Base-by-base conservation (phyloP, 495 filamentous ascomycete genomes). In the Acidomyces sp. region DNA sequence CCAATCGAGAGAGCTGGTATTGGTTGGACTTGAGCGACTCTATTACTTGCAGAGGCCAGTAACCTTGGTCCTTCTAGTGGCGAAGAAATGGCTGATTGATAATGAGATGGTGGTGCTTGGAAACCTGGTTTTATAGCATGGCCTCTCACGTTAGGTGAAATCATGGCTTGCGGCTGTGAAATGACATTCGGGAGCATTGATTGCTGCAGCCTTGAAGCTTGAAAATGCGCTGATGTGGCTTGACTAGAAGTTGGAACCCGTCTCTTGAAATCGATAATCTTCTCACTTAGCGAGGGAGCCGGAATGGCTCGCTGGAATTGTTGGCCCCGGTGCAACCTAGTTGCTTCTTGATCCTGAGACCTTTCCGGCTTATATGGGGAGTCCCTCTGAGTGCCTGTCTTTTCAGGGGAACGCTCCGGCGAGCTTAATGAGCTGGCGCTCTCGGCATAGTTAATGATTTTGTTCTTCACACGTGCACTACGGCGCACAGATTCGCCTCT, bases 371-470 rank as follows among this genome's bases (percentile, higher is more conserved):
- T 49, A 3, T 18, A 1, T 15, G 26, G 41, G 12, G 39, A 43
- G 29, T 34, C 35, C 16, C 23, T 25, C 3, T 22, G 39, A 9
- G n/a, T 19, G 15, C 40, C 36, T 1, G 39, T 39, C 29, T 39
- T 49, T 7, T 33, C 35, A 2, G 46, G 46, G 18, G 40, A 49
- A 12, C 34, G 20, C 12, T 45, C 39, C 4, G 28, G 34, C 2
- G 46, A 44, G 7, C 9, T 15, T 15, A 12, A 21, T 21, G 22
- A 43, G n/a, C 26, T 17, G 13, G 2, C 13, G 30, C 24, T 30
- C 15, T 49, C 46, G 13, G 34, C 36, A 21, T 49, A 49, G 21
- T 31, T 39, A 20, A 49, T 24, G 34, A 29, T 39, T 36, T 49
- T 49, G 34, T 28, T 30, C 6, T 31, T 34, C n/a, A 38, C 39